Evolutionary conservation across 2,329 filamentous ascomycete species (phyloP).

Genomic region (Epichloe gansuensis): DNA sequence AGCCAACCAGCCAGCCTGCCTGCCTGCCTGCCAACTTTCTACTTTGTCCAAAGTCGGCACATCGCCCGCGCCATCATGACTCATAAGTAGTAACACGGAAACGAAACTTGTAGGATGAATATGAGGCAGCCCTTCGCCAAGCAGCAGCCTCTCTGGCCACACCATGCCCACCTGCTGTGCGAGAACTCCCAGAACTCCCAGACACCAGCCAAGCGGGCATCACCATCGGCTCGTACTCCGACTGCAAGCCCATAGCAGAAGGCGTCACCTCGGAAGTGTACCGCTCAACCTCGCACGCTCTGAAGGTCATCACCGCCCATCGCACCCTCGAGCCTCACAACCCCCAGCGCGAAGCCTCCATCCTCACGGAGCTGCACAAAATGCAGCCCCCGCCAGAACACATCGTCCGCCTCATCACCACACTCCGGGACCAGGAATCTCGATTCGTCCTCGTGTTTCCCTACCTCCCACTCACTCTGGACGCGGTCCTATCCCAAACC

Average conservation of each 20-base stretch:
- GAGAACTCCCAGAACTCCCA: not conserved
- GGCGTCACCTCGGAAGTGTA: constrained; percentile 81
- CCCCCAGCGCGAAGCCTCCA: constrained; percentile 62
- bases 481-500: constrained; percentile 13
- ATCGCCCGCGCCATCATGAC: not conserved
- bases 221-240: constrained; percentile 38
- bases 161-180: too few relatives aligned
- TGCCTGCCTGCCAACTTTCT: not conserved
- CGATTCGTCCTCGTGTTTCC: constrained; percentile 74
- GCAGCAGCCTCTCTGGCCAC: constrained; percentile 2
- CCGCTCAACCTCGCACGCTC: constrained; percentile 48
- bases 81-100: not conserved
- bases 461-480: constrained; percentile 62
- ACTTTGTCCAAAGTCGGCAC: not conserved
- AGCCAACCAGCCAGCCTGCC: not conserved
- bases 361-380: constrained; percentile 48
- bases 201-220: constrained; percentile 18
- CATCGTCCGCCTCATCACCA: constrained; percentile 55
- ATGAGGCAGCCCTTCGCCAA: constrained; percentile 27
- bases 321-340: constrained; percentile 70
- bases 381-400: constrained; percentile 15
- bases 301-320: constrained; percentile 76
- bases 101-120: constrained; percentile 39
- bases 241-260: constrained; percentile 42
- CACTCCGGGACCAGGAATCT: constrained; percentile 58